A percentile compares a stretch with the other conserved stretches of the same genome.
phyloP scores from a whole-genome alignment of 345 rosid species.

The Citrus reticulata region DNA sequence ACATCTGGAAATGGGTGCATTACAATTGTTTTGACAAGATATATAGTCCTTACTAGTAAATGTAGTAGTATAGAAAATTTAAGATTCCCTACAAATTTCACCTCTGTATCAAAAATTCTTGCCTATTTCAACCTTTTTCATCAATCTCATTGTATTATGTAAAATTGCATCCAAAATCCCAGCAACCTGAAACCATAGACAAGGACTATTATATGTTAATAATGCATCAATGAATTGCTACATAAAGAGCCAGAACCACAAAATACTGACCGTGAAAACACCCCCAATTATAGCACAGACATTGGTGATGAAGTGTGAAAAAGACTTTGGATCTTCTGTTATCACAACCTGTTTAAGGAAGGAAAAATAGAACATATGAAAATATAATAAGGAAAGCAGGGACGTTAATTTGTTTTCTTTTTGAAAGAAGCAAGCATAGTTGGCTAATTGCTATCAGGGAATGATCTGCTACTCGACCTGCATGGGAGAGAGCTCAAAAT shows the following conservation, averaged over 20 bases:
- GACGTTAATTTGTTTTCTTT: not conserved
- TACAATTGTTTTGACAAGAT: not conserved
- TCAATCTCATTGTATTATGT: slow-evolving; percentile 74
- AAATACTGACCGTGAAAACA: slow-evolving; percentile 84
- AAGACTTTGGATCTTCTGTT: slow-evolving; percentile 76
- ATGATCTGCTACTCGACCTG: slow-evolving; percentile 51
- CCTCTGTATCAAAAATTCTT: slow-evolving; percentile 67
- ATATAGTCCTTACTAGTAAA: slow-evolving; percentile 3
- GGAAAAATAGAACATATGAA: not conserved
- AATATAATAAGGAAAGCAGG: not conserved
- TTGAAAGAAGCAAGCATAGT: not conserved
- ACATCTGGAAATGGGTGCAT: not conserved
- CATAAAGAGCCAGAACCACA: not conserved
- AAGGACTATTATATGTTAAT: not conserved
- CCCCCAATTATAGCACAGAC: slow-evolving; percentile 98
- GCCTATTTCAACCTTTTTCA: slow-evolving; percentile 91
- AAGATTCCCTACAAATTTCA: slow-evolving; percentile 11
- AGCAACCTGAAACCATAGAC: slow-evolving; percentile 65
- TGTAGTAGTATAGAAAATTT: not conserved
- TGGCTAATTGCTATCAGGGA: not conserved
- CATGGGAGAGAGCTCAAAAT: slow-evolving; percentile 98
- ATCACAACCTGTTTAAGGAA: slow-evolving; percentile 62
- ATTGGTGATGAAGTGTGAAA: slow-evolving; percentile 91
- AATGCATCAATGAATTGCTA: not conserved
- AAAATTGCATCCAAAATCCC: slow-evolving; percentile 89